Conservation (phyloP, 192 early-diverging fungal species). For the Coemansia sp. region DNA sequence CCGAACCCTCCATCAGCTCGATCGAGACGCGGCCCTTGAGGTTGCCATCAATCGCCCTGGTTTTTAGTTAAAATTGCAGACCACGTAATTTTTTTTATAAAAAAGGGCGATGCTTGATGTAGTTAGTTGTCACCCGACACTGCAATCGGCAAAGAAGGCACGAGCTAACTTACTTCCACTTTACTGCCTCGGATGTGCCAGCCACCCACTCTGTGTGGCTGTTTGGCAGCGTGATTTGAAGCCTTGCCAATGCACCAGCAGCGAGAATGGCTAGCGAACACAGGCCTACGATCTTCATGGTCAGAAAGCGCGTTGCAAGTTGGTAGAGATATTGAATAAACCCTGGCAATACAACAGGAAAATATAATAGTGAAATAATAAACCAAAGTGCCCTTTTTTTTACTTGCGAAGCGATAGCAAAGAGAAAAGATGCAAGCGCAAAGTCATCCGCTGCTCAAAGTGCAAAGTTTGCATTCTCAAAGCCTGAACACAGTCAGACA, state of each 20-base stretch:
- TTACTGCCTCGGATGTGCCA: slow-evolving; percentile 35
- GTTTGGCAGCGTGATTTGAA: slow-evolving; percentile 52
- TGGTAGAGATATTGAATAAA: neutral
- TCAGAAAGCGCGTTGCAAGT: neutral
- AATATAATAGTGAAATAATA: neutral
- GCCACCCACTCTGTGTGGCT: slow-evolving; percentile 51
- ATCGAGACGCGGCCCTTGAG: slow-evolving; percentile 44
- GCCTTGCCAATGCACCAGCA: slow-evolving; percentile 30
- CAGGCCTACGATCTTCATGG: slow-evolving; percentile 20
- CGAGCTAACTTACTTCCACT: slow-evolving; percentile 46
- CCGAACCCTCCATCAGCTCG: slow-evolving; percentile 55
- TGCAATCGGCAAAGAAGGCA: neutral
- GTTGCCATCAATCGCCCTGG: slow-evolving; percentile 31
- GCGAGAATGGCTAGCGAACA: slow-evolving; percentile 21
- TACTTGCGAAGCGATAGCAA: neutral
- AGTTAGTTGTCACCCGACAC: neutral
- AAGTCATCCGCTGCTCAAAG: neutral
- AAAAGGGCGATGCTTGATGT: neutral
- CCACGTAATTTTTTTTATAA: neutral
- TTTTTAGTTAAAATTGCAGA: neutral
- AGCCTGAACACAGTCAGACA: neutral
- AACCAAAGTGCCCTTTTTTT: neutral
- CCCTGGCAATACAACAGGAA: neutral
- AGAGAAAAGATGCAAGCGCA: neutral
- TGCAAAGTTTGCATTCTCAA: neutral